Percentiles rank a stretch among this genome's conserved stretches.
phyloP scores from a whole-genome alignment of 2,329 filamentous ascomycete genomes.

The Penicillium aurantiogriseum region DNA sequence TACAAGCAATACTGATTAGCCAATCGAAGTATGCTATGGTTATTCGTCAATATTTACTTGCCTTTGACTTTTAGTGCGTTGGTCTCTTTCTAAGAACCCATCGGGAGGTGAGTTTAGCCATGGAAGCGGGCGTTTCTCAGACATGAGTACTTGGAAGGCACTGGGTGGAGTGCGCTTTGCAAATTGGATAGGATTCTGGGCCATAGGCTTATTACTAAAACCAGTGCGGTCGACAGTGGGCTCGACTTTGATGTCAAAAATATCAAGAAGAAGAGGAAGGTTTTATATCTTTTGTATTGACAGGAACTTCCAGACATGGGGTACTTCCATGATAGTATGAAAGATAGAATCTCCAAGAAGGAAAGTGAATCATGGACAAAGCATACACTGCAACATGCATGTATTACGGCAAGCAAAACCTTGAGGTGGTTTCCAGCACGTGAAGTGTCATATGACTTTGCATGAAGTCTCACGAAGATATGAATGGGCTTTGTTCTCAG shows the following conservation, averaged over 20 bases:
- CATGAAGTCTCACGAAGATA: background rate
- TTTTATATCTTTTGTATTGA: background rate
- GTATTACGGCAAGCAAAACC: background rate
- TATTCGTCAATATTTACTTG: background rate
- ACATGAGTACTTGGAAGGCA: background rate
- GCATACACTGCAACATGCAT: background rate
- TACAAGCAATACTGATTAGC: constrained; percentile 14
- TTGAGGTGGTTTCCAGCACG: too few species aligned
- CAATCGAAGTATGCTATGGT: background rate
- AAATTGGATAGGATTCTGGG: background rate
- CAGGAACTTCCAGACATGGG: background rate
- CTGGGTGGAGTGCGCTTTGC: background rate
- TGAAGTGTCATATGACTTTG: background rate
- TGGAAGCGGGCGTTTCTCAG: background rate
- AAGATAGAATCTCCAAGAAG: background rate
- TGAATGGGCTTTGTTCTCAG: background rate
- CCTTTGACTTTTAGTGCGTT: background rate
- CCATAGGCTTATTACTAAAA: background rate
- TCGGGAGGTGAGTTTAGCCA: background rate
- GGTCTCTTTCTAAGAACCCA: background rate
- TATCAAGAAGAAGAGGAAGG: background rate
- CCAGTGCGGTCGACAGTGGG: too few species aligned
- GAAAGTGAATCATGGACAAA: background rate
- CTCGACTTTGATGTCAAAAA: background rate
- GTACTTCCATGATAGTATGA: background rate